A percentile compares a stretch with the other conserved stretches of the same genome.
Evolutionary conservation across 2,329 filamentous ascomycete species (phyloP).

Genomic region (Penicillium brevicompactum): DNA sequence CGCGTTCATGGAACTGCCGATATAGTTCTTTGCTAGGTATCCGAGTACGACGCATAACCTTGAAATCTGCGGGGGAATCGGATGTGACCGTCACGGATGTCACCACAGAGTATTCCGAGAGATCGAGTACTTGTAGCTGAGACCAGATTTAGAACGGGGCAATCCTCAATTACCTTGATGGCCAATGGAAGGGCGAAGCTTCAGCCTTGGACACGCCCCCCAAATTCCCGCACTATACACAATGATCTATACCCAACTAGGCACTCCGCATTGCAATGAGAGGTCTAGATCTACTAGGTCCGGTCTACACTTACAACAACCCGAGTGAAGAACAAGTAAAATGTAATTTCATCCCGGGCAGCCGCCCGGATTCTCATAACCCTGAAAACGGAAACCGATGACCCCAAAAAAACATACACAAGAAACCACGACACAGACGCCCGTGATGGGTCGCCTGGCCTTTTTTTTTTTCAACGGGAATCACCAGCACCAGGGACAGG

Average conservation of each 20-base stretch:
- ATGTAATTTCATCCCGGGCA: conserved; percentile 29
- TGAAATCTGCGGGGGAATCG: background rate
- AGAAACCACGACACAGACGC: conserved; percentile 27
- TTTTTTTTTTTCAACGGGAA: conserved; percentile 13
- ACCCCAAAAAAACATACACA: conserved; percentile 23
- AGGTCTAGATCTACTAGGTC: background rate
- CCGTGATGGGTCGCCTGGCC: conserved; percentile 23
- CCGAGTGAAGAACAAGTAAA: conserved; percentile 27
- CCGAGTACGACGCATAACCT: background rate
- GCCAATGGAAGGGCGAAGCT: background rate
- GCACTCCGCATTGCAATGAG: background rate
- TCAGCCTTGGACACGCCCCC: no score
- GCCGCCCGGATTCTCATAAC: conserved; percentile 30
- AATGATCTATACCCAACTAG: background rate
- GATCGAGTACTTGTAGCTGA: background rate
- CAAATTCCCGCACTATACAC: no score
- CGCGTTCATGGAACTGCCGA: background rate
- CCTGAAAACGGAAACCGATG: conserved; percentile 22
- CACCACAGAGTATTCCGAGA: background rate
- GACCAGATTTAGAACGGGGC: background rate
- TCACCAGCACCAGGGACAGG: conserved; percentile 15
- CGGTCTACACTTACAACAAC: conserved; percentile 3
- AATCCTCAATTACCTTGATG: background rate
- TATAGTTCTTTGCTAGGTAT: background rate
- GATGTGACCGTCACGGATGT: background rate